phyloP scores from a whole-genome alignment of 2,329 filamentous ascomycete genomes.

The Torrubiellomyces zombiae region DNA sequence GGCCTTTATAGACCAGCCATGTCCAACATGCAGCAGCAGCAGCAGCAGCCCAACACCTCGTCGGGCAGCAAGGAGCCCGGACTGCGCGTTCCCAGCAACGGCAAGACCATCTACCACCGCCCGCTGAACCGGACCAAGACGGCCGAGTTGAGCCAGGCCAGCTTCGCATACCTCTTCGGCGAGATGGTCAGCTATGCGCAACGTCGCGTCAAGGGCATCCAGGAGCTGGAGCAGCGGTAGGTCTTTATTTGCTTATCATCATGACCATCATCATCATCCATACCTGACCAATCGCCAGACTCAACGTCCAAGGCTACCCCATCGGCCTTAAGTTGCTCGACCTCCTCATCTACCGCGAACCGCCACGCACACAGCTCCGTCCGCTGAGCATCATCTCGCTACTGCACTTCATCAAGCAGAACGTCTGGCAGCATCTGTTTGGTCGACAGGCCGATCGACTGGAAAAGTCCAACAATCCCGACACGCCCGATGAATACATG shows the following conservation, averaged over 20 bases:
- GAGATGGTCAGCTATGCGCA: slow-evolving; percentile 97
- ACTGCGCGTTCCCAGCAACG: slow-evolving; percentile 76
- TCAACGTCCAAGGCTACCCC: slow-evolving; percentile 84
- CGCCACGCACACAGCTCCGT: slow-evolving; percentile 52
- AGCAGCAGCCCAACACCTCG: slow-evolving; percentile 11
- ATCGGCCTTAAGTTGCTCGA: slow-evolving; percentile 90
- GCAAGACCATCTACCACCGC: slow-evolving; percentile 96
- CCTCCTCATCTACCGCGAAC: slow-evolving; percentile 74
- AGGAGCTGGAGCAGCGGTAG: slow-evolving; percentile 82
- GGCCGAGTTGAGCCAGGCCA: slow-evolving; percentile 77
- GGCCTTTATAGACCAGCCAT: too few species aligned
- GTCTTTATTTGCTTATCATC: slow-evolving; percentile 6
- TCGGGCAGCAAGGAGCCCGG: slow-evolving; percentile 36
- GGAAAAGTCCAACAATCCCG: slow-evolving; percentile 68
- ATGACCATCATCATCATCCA: neutral
- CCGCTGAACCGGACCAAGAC: slow-evolving; percentile 82
- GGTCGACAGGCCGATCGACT: slow-evolving; percentile 78
- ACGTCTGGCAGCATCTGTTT: slow-evolving; percentile 85
- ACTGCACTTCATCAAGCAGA: slow-evolving; percentile 87
- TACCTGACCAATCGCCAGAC: slow-evolving; percentile 26
- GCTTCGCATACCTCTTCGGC: slow-evolving; percentile 89
- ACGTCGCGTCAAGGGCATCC: slow-evolving; percentile 73
- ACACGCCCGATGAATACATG: slow-evolving; percentile 93
- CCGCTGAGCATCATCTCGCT: slow-evolving; percentile 81
- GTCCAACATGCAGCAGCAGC: slow-evolving; percentile 31